Conservation (phyloP, 2,329 filamentous ascomycete genomes). For the Fusarium sublunatum region DNA sequence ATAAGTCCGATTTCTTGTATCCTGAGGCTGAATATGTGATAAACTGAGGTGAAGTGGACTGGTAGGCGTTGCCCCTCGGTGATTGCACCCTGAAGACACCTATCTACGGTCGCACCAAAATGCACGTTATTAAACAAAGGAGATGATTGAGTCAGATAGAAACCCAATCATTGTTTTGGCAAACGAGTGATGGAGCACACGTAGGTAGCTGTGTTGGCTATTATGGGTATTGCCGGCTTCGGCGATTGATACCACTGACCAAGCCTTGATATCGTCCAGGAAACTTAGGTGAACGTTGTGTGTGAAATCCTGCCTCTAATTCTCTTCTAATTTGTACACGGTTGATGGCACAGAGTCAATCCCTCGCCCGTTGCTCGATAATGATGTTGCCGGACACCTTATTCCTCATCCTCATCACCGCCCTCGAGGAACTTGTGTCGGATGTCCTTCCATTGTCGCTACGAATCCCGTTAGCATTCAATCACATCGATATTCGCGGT, state of each 20-base stretch:
- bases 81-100: constrained; percentile 2
- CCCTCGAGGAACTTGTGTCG: constrained; percentile 85
- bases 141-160: constrained; percentile 13
- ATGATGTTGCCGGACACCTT: constrained; percentile 26
- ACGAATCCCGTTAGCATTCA: constrained; percentile 44
- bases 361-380: constrained; percentile 35
- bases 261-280: background rate
- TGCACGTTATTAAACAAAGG: background rate
- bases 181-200: background rate
- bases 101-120: background rate
- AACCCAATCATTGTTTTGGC: constrained; percentile 3
- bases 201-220: background rate
- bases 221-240: constrained; percentile 1
- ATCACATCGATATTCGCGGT: background rate
- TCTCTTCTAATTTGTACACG: constrained; percentile 51
- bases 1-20: constrained; percentile 33
- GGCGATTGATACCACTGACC: background rate
- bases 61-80: constrained; percentile 40
- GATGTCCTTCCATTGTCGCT: constrained; percentile 99
- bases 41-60: constrained; percentile 13
- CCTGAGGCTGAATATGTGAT: constrained; percentile 38
- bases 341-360: constrained; percentile 47
- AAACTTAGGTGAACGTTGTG: constrained; percentile 32
- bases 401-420: constrained; percentile 61
- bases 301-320: constrained; percentile 46